Evolutionary conservation across 2,329 filamentous ascomycete species (phyloP).

Genomic region (Cladophialophora exuberans): DNA sequence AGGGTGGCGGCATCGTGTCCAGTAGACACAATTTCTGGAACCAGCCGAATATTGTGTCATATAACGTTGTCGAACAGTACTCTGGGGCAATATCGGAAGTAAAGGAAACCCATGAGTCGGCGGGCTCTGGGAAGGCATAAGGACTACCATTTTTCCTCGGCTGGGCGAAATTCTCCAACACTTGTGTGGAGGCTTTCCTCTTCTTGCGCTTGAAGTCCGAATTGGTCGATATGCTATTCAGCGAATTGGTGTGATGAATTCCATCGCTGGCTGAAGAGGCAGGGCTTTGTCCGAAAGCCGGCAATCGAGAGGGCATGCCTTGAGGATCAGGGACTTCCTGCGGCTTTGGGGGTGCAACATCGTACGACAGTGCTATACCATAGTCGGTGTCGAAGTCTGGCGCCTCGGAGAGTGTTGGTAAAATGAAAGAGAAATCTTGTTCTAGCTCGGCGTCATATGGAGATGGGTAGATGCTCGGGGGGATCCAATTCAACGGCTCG

Average conservation of each 20-base stretch:
- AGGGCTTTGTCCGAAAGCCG: slow-evolving; percentile 24
- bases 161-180: slow-evolving; percentile 18
- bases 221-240: slow-evolving; percentile 1
- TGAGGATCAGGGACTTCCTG: slow-evolving; percentile 40
- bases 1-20: slow-evolving; percentile 38
- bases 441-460: slow-evolving; percentile 44
- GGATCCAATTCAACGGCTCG: slow-evolving; percentile 43
- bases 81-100: slow-evolving; percentile 5
- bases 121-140: slow-evolving; percentile 21
- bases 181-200: slow-evolving; percentile 22
- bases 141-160: slow-evolving; percentile 13
- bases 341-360: slow-evolving; percentile 47
- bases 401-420: slow-evolving; percentile 21
- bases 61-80: slow-evolving; percentile 23
- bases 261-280: slow-evolving; percentile 28
- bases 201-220: slow-evolving; percentile 27
- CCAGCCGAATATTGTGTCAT: slow-evolving; percentile 37
- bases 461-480: slow-evolving; percentile 42
- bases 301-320: slow-evolving; percentile 4
- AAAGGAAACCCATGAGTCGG: slow-evolving; percentile 3
- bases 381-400: slow-evolving; percentile 23
- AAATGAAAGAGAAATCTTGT: slow-evolving; percentile 36
- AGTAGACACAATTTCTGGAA: slow-evolving; percentile 41
- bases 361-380: slow-evolving; percentile 18
- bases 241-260: slow-evolving; percentile 12